phyloP scores from a whole-genome alignment of 1,139 yeast species.

The Scheffersomyces titani region DNA sequence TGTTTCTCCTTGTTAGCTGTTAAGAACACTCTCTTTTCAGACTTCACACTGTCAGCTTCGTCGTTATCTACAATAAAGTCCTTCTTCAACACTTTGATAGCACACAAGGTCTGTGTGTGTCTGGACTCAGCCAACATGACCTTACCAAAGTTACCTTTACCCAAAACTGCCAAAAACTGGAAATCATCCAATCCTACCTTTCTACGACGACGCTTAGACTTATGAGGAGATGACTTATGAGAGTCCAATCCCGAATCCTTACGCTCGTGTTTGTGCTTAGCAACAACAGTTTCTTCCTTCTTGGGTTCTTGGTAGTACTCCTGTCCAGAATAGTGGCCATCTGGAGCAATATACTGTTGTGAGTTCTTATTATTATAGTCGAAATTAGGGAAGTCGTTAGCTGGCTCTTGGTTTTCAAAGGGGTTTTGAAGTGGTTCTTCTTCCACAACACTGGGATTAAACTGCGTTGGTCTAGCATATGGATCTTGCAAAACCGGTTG shows the following conservation, averaged over 20 bases:
- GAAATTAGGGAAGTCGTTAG: slow-evolving; percentile 25
- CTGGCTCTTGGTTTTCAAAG: slow-evolving; percentile 11
- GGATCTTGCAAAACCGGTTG: slow-evolving; percentile 12
- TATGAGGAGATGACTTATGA: slow-evolving; percentile 18
- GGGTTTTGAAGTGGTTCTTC: slow-evolving; percentile 12
- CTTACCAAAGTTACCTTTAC: slow-evolving; percentile 97
- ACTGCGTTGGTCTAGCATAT: slow-evolving; percentile 5
- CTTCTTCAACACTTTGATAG: slow-evolving; percentile 92
- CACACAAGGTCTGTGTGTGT: slow-evolving; percentile 76
- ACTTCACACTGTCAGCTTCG: slow-evolving; percentile 91
- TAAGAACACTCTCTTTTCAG: slow-evolving; percentile 89
- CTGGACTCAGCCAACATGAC: slow-evolving; percentile 96
- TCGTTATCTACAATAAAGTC: slow-evolving; percentile 93
- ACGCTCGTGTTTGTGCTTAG: slow-evolving; percentile 2
- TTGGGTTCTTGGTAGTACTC: neutral
- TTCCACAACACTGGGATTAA: slow-evolving; percentile 1
- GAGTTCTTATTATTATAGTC: slow-evolving; percentile 30
- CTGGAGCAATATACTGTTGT: slow-evolving; percentile 17
- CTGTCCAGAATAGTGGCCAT: slow-evolving; percentile 3
- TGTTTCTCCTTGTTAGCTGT: slow-evolving; percentile 89
- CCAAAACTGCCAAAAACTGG: slow-evolving; percentile 88
- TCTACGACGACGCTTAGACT: slow-evolving; percentile 45
- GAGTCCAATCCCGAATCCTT: neutral
- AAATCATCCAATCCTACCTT: slow-evolving; percentile 94
- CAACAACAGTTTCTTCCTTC: neutral